Evolutionary conservation across 108 stramenopile species (phyloP), one percentile per base, ranked within the genome.

Genomic region (Hondaea fermentalgiana): DNA sequence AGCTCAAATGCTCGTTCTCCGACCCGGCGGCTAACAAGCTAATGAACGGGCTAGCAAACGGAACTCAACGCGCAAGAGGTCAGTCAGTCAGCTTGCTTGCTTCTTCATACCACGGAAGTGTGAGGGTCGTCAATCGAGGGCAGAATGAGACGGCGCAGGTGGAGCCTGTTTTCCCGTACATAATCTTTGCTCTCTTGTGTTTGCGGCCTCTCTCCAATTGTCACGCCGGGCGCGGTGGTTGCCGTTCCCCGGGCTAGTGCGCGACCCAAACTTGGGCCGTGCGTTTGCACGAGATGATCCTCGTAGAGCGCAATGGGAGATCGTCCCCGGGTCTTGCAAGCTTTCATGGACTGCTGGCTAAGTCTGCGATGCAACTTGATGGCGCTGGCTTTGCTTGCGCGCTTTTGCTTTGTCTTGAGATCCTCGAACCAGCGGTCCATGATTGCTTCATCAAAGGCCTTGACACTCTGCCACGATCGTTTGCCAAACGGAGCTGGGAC

Each of bases 371-470:
- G 64, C 16, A 83, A 45, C 28, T 53, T 47, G 25, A 47, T 83
- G 28, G 76, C 76, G 25, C 28, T 83, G 10, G 76, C 76, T 3
- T 83, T 83, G 49, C 76, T 53, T 53, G 45, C 51, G 23, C 51
- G 45, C 28, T 47, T 53, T 45, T 47, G 51, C 25, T 28, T 69
- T 17, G 64, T 69, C 42, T 69, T 28, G 8, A 10, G 64, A 17
- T 83, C 76, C 25, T 83, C 76, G 76, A 47, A 53, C 51, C 76
- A 53, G n/a, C 76, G 19, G 49, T 83, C 76, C 76, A 83, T 47
- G 25, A 53, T 35, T 55, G 45, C n/a, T 23, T 83, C 49, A 35
- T 83, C 28, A 53, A 83, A 83, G 6, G 76, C 76, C 51, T 83
- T 83, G 25, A 83, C 76, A 16, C 76, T 53, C 8, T 43, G 19